Evolutionary conservation across 2,329 filamentous ascomycete genomes (phyloP).

Genomic region (Aspergillus piperis): DNA sequence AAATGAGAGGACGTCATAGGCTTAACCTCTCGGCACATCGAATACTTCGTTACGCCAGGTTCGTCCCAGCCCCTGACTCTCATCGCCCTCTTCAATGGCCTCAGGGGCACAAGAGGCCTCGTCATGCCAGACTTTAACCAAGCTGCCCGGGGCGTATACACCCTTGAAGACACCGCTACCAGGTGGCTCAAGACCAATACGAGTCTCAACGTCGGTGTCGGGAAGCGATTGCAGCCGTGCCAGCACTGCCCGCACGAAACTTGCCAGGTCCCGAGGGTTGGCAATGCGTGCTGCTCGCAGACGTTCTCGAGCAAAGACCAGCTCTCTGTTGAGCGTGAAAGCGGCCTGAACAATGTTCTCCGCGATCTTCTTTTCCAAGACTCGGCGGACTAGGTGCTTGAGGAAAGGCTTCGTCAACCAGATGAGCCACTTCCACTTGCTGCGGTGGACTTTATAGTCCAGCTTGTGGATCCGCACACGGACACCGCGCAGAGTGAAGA

Average conservation of each 20-base stretch:
- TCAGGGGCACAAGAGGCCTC: slow-evolving; percentile 71
- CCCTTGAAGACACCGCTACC: slow-evolving; percentile 72
- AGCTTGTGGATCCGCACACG: slow-evolving; percentile 84
- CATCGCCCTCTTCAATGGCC: slow-evolving; percentile 69
- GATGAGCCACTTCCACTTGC: slow-evolving; percentile 73
- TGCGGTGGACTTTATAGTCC: slow-evolving; percentile 69
- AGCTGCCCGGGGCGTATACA: slow-evolving; percentile 83
- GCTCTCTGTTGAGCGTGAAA: slow-evolving; percentile 75
- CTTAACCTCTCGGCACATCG: slow-evolving; percentile 43
- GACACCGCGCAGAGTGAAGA: slow-evolving; percentile 74
- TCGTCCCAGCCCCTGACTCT: slow-evolving; percentile 52
- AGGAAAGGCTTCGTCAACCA: slow-evolving; percentile 85
- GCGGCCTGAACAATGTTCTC: slow-evolving; percentile 69
- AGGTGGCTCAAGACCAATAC: slow-evolving; percentile 68
- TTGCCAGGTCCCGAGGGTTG: slow-evolving; percentile 74
- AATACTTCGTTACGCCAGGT: slow-evolving; percentile 89
- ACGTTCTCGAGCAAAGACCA: slow-evolving; percentile 83
- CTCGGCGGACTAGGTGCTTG: slow-evolving; percentile 74
- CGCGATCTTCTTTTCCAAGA: slow-evolving; percentile 77
- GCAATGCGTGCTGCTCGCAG: slow-evolving; percentile 82
- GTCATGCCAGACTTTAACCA: slow-evolving; percentile 87
- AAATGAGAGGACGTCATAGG: neutral
- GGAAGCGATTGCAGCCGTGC: slow-evolving; percentile 70
- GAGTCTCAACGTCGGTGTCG: slow-evolving; percentile 73
- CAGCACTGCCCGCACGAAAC: slow-evolving; percentile 80